phyloP scores from a whole-genome alignment of 257 asterid genomes.

The Capsicum baccatum region DNA sequence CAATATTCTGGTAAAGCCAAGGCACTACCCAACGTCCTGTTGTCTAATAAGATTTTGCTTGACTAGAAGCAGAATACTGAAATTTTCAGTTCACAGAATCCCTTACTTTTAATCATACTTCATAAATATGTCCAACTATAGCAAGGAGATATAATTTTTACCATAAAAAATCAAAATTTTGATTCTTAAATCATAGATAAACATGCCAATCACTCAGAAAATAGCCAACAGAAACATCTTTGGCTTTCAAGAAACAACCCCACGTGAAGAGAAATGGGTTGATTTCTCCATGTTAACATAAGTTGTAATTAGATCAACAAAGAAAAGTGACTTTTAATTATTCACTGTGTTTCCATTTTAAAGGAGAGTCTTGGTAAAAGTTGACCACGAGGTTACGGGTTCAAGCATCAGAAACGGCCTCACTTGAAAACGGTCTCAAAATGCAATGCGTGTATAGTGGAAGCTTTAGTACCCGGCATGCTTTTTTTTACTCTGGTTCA shows the following conservation, averaged over 20 bases:
- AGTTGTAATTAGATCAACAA: too few species aligned
- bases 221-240: not conserved
- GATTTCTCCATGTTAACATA: too few species aligned
- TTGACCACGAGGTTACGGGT: too few species aligned
- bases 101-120: not conserved
- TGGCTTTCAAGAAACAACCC: not conserved
- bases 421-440: too few species aligned
- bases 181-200: not conserved
- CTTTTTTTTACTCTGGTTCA: too few species aligned
- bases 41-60: not conserved
- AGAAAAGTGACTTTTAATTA: too few species aligned
- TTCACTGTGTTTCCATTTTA: too few species aligned
- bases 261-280: not conserved
- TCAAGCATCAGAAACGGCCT: too few species aligned
- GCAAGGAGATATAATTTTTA: not conserved
- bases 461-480: too few species aligned
- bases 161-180: not conserved
- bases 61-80: not conserved
- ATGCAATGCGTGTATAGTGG: too few species aligned
- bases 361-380: too few species aligned
- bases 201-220: slow-evolving; percentile 12
- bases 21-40: not conserved
- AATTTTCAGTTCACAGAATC: not conserved
- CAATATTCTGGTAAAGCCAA: not conserved
- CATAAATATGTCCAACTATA: not conserved